A percentile compares a stretch with the other conserved stretches of the same genome.
Conservation (phyloP, 305 asterid genomes). For the Solanum hybrid region DNA sequence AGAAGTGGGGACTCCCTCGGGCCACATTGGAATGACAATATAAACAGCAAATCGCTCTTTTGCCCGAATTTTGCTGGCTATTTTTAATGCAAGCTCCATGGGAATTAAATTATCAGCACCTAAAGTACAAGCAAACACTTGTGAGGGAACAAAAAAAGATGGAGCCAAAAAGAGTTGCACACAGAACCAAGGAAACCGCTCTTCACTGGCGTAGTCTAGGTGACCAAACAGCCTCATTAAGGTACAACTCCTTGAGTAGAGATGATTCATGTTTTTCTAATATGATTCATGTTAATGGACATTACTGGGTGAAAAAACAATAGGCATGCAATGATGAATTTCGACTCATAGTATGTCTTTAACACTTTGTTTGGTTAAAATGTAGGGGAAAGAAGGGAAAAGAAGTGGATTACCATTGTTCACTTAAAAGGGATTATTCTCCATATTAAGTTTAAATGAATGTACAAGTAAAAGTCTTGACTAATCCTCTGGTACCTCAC, state of each 20-base stretch:
- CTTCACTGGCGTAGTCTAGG: not conserved
- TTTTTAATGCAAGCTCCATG: conserved; percentile 84
- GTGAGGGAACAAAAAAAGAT: not conserved
- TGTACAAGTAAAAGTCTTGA: not conserved
- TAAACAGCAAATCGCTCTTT: conserved; percentile 76
- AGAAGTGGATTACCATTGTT: not conserved
- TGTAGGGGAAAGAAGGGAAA: not conserved
- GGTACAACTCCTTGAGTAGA: not conserved
- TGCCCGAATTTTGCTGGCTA: conserved; percentile 69
- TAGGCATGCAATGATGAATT: not conserved
- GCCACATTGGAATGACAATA: conserved; percentile 94
- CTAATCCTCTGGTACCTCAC: not conserved
- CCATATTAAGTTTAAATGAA: not conserved
- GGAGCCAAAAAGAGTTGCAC: not conserved
- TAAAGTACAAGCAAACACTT: conserved; percentile 11
- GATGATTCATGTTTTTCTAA: not conserved
- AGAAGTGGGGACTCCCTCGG: conserved; percentile 84
- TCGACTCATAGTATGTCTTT: not conserved
- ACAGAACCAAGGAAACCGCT: not conserved
- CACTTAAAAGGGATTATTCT: not conserved
- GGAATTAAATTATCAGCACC: conserved; percentile 97
- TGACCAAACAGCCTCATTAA: not conserved
- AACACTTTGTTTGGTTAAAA: not conserved
- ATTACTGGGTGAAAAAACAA: not conserved
- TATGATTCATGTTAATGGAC: not conserved